Evolutionary conservation across 352 stramenopile genomes (phyloP), one percentile per base, ranked within the genome.

Genomic region (Pythium grandisporangium): DNA sequence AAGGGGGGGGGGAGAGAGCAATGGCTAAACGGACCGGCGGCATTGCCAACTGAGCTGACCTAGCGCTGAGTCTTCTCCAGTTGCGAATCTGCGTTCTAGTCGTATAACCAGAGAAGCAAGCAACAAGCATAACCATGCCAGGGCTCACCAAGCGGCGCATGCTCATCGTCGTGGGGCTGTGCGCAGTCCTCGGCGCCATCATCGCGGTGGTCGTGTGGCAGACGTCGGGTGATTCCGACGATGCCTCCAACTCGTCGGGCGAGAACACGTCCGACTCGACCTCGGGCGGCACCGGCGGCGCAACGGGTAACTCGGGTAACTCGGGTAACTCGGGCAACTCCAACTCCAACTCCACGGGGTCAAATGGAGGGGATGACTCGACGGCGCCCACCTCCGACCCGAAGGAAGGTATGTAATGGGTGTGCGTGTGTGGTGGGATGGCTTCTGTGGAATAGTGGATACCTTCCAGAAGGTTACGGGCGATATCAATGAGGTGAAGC

Each of bases 201-300:
- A 43, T 83, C 21, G 64, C 58, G 3, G 39, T 83, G 41, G 48
- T 72, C 20, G 24, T 85, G 37, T 71, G 66, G 22, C 57, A 74
- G 35, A 53, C 49, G 11, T 71, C 58, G 5, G 20, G 57, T 23
- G 26, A 46, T 2, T 41, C 37, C 13, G 61, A 58, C 3, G 19
- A 30, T 8, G 41, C 43, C 35, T 35, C 39, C 19, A 35, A 55
- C 21, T 29, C 19, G 19, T 45, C 20, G 4, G 33, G 36, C 35
- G 37, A 17, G 2, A 30, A 25, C n/a, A 56, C 5, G 38, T 45
- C 11, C 20, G 55, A 8, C 27, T 14, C 8, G 8, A 14, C 27
- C 32, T 17, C 27, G 25, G 22, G 13, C 21, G 17, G 53, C 52
- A 51, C 46, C 19, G 51, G 49, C 48, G 52, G 42, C 24, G 53